Evolutionary conservation across 2,329 filamentous ascomycete genomes (phyloP).

Genomic region (Hypomyces perniciosus): DNA sequence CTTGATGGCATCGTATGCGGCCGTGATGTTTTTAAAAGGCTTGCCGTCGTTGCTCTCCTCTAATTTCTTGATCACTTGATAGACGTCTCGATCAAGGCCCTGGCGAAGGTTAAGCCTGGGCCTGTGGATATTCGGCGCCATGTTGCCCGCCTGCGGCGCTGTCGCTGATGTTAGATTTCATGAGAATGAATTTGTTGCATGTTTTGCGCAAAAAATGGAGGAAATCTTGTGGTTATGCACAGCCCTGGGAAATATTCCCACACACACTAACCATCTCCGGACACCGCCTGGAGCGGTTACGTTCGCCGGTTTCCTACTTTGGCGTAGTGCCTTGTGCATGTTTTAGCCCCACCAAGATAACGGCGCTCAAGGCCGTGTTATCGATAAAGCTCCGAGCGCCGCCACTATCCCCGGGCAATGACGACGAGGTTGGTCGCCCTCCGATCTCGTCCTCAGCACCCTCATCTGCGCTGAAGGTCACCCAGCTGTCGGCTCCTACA

Average conservation of each 20-base stretch:
- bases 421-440: constrained; percentile 8
- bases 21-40: constrained; percentile 43
- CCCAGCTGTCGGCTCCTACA: neutral
- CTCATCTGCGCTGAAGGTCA: neutral
- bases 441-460: neutral
- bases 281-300: too few relatives aligned
- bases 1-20: constrained; percentile 74
- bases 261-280: too few relatives aligned
- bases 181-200: neutral
- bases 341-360: neutral
- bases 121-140: constrained; percentile 11
- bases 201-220: neutral
- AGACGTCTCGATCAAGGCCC: constrained; percentile 63
- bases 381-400: constrained; percentile 11
- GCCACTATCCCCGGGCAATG: neutral
- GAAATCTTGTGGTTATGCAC: neutral
- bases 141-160: constrained; percentile 6
- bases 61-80: constrained; percentile 72
- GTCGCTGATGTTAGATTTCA: neutral
- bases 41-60: constrained; percentile 58
- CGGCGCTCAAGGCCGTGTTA: neutral
- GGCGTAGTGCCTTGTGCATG: neutral
- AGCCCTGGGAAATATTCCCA: too few relatives aligned
- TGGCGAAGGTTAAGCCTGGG: constrained; percentile 19
- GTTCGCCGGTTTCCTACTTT: too few relatives aligned